These are phyloP conservation scores for Chaetomium sp. DNA, from an alignment of 2,329 filamentous ascomycete species.

Conservation along the genomic window DNA sequence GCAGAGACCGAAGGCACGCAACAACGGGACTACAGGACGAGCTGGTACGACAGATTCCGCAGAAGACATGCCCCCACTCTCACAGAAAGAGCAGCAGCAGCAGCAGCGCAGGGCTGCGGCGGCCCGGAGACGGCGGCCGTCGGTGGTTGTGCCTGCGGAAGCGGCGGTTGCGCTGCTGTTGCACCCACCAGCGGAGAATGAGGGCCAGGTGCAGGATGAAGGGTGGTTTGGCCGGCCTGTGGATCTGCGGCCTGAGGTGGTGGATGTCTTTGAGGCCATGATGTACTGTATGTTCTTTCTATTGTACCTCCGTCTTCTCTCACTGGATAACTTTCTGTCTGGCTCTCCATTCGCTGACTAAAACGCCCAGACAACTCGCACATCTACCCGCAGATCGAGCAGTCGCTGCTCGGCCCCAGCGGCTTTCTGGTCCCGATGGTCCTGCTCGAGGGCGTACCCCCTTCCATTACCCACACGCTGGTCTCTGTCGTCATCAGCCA, in stretches of 20 bases:
- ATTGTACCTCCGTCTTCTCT: background rate
- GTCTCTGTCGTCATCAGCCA: slow-evolving; percentile 14
- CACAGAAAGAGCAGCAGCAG: background rate
- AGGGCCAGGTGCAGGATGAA: background rate
- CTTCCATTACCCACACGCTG: slow-evolving; percentile 12
- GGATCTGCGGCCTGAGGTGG: slow-evolving; percentile 10
- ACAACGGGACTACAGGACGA: too few relatives aligned
- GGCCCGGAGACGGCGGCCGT: too few relatives aligned
- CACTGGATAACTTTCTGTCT: background rate
- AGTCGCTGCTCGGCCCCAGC: slow-evolving; percentile 11
- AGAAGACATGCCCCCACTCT: too few relatives aligned
- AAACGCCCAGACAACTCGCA: slow-evolving; percentile 10
- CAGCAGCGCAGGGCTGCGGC: background rate
- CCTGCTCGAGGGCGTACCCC: slow-evolving; percentile 1
- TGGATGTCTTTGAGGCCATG: slow-evolving; percentile 16
- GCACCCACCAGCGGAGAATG: background rate
- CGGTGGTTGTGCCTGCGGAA: too few relatives aligned
- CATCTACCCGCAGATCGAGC: slow-evolving; percentile 12
- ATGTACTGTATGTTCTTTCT: slow-evolving; percentile 13
- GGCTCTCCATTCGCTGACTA: background rate
- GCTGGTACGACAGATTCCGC: too few relatives aligned
- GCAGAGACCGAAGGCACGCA: background rate
- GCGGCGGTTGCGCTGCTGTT: too few relatives aligned
- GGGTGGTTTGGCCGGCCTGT: background rate
- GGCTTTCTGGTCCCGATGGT: slow-evolving; percentile 6